Evolutionary conservation across 2,329 filamentous ascomycete species (phyloP), one percentile per base, ranked within the genome.

Genomic region (Albophoma yamanashiensis): DNA sequence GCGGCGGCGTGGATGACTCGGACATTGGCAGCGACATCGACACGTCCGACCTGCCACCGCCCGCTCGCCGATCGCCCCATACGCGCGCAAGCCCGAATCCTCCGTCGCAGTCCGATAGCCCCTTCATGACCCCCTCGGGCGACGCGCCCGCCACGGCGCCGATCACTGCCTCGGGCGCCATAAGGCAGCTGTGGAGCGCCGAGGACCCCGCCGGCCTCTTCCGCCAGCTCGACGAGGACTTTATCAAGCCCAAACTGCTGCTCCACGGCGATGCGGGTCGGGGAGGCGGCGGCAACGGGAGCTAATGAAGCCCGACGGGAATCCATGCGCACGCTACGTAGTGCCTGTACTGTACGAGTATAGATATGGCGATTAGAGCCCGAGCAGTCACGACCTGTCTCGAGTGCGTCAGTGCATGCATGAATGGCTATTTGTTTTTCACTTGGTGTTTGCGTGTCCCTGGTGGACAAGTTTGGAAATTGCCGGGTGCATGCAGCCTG

Each of bases 181-280:
- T 97, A 61, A 86, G 87, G 60, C 89, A 93, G 69, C 78, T 99
- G 11, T 86, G 96, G 66, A 89, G 89, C 20, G 83, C 89, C 0
- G 91, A 96, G 57, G 94, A 99, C 71, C 92, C 95, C 53, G 89
- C 90, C 12, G 91, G 89, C 55, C 85, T 95, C 76, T 96, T 99
- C 74, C 87, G 87, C 66, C 92, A 96, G 75, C 78, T 99, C 62
- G 94, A 99, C 72, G 94, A 99, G 74, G 91, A 92, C 62, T 97
- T 92, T 72, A 92, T 97, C 74, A 97, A 97, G 79, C 93, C 93
- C 22, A 90, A 88, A 70, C 76, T 97, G 59, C 74, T 97, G 64
- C 81, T 97, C 25, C 92, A 97, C 74, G 89, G 88, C 55, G 79
- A 79, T 31, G 62, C 62, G 11, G 60, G 65, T 6, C 64, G 66